Conservation (phyloP, 2,329 filamentous ascomycete species). For the Cladosporium cucumerinum region DNA sequence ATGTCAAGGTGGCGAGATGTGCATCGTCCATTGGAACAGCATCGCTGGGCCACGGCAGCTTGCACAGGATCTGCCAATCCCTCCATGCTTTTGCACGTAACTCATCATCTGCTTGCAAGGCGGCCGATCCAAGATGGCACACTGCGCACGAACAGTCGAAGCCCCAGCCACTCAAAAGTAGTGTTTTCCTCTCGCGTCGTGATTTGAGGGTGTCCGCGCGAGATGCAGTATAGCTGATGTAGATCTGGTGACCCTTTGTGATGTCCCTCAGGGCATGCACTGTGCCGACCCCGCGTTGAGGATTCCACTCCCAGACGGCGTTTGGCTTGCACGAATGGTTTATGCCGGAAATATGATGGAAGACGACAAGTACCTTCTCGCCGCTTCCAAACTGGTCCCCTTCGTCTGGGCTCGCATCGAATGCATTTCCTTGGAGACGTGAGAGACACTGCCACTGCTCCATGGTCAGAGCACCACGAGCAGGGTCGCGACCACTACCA, state of each 20-base stretch:
- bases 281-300: background rate
- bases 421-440: background rate
- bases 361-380: background rate
- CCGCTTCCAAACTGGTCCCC: background rate
- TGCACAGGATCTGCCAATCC: no score
- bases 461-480: background rate
- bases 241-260: background rate
- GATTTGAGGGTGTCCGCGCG: background rate
- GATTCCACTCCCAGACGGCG: background rate
- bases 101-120: no score
- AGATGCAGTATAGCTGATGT: background rate
- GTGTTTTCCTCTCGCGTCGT: no score
- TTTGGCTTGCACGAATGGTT: background rate
- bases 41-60: no score
- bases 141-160: no score
- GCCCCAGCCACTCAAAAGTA: no score
- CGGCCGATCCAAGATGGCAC: no score
- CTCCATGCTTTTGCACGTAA: no score
- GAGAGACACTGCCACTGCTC: background rate
- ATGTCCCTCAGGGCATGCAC: background rate
- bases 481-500: no score
- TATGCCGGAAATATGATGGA: background rate
- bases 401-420: background rate
- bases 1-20: background rate
- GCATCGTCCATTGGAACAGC: background rate